Conservation (phyloP, 495 filamentous ascomycete genomes). For the Podospora comata region DNA sequence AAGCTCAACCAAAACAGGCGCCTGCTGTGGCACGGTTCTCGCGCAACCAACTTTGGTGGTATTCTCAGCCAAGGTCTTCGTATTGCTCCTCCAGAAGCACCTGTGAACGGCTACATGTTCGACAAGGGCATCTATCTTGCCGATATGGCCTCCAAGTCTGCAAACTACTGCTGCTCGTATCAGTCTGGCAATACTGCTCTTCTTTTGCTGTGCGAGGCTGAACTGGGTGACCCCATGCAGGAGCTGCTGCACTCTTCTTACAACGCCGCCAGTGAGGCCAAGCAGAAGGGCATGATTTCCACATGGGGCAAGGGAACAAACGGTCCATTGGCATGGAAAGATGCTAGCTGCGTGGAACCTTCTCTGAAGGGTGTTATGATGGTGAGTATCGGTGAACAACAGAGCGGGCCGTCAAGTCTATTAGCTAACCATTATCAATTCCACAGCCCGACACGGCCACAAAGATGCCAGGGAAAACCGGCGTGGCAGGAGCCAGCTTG, state of each 20-base stretch:
- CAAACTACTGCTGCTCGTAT: constrained; percentile 64
- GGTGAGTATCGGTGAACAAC: constrained; percentile 31
- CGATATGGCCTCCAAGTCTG: constrained; percentile 71
- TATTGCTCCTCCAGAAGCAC: constrained; percentile 82
- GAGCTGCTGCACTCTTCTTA: constrained; percentile 52
- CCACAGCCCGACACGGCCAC: constrained; percentile 45
- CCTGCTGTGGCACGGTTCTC: constrained; percentile 82
- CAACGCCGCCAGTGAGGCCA: constrained; percentile 60
- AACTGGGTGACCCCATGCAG: constrained; percentile 69
- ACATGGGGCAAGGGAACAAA: constrained; percentile 63
- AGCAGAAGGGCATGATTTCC: constrained; percentile 55
- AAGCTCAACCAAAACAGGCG: constrained; percentile 52
- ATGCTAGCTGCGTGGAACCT: constrained; percentile 62
- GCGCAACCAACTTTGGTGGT: constrained; percentile 75
- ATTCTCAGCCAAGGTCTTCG: constrained; percentile 82
- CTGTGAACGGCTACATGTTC: constrained; percentile 73
- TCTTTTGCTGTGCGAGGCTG: constrained; percentile 72
- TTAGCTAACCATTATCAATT: constrained; percentile 10
- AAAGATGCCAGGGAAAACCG: constrained; percentile 38
- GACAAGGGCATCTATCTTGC: constrained; percentile 90
- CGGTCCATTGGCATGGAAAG: constrained; percentile 69
- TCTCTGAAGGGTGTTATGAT: constrained; percentile 64
- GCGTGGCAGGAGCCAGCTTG: constrained; percentile 35
- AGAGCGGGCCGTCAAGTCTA: background rate
- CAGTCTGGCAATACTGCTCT: constrained; percentile 50